Base-by-base conservation (phyloP, 768 basidiomycete species). In the Rickenella mellea region DNA sequence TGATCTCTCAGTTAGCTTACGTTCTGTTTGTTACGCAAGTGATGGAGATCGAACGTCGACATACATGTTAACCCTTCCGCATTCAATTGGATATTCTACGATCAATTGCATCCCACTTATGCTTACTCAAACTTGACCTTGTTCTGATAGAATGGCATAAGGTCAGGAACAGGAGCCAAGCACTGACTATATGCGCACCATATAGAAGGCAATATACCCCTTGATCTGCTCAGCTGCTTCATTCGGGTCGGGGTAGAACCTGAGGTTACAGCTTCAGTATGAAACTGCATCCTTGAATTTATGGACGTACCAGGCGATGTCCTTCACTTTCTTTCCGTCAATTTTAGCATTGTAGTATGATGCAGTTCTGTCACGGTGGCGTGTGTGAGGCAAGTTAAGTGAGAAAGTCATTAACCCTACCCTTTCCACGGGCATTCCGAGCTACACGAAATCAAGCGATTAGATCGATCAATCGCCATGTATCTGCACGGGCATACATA, bases 181-280 rank as follows among this genome's bases (percentile, higher is more conserved):
- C n/a, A n/a, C n/a, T n/a, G n/a, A n/a, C n/a, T n/a, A n/a, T n/a
- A n/a, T n/a, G n/a, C n/a, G n/a, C n/a, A 76, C 83, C 71, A 84
- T 85, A 67, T 89, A 83, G 55, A 89, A 87, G 0, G 85, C 87
- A 15, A 87, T 67, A 53, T 78, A 76, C 8, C 67, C 67, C 56
- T 81, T 70, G 53, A 88, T 82, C 5, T 71, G 54, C 37, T 73
- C 65, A 0, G 83, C 85, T 47, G 68, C 71, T 4, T 71, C 62
- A 20, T 66, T 72, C 0, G 80, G 63, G 1, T 66, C 40, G 0
- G 81, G 74, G 51, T 87, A 87, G 51, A 78, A 81, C 82, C 83
- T 83, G 46, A n/a, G n/a, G 11, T 24, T 30, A 41, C 12, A 20
- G 21, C 38, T 36, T 19, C 28, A 19, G 21, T 5, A 25, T 28